phyloP scores from a whole-genome alignment of 495 filamentous ascomycete genomes.

The Talaromyces thailandensis region DNA sequence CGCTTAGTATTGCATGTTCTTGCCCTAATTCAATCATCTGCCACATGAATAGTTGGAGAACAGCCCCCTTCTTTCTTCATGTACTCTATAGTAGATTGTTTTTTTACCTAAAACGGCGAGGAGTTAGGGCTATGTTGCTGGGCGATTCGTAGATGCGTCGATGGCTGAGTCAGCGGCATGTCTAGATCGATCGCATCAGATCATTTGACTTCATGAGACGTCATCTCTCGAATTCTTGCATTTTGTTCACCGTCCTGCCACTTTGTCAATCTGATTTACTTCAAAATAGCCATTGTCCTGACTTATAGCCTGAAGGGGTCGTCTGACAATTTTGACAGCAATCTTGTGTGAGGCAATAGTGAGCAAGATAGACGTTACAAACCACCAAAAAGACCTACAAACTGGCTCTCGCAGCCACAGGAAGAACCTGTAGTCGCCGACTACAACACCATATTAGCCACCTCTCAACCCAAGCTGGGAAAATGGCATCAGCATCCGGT shows the following conservation, averaged over 20 bases:
- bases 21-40: not conserved
- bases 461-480: not conserved
- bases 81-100: not conserved
- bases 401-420: not conserved
- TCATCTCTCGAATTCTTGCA: not conserved
- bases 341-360: not conserved
- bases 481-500: conserved; percentile 2
- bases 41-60: not conserved
- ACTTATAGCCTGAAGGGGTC: not conserved
- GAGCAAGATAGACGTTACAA: not conserved
- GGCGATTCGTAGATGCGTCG: not conserved
- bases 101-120: not conserved
- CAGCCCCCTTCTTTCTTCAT: too few species aligned
- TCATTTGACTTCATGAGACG: not conserved
- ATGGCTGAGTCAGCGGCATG: not conserved
- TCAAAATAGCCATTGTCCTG: not conserved
- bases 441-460: conserved; percentile 3
- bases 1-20: not conserved
- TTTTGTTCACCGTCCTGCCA: not conserved
- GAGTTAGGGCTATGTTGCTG: not conserved
- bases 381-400: not conserved
- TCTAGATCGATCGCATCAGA: not conserved
- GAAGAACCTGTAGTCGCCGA: not conserved
- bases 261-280: not conserved
- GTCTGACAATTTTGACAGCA: not conserved